Conservation (phyloP, 2,329 filamentous ascomycete species). For the Seiridium cupressi region DNA sequence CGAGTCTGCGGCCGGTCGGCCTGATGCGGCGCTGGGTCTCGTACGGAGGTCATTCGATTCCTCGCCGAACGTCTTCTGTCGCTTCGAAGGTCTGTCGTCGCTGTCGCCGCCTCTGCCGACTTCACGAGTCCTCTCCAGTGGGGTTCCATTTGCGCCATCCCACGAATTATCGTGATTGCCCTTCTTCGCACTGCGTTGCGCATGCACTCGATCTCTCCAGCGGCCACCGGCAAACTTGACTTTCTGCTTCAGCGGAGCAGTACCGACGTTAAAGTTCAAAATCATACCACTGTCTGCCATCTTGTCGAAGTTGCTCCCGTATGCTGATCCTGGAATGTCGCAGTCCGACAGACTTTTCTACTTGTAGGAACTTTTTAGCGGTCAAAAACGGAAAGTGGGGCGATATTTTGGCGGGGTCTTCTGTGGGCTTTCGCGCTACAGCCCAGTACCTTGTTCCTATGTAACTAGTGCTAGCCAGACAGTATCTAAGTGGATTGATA, state of each 20-base stretch:
- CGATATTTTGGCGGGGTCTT: neutral
- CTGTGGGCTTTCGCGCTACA: no score
- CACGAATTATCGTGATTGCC: constrained; percentile 20
- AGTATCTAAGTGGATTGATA: no score
- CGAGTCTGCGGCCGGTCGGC: constrained; percentile 14
- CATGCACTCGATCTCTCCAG: constrained; percentile 85
- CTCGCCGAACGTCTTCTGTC: constrained; percentile 38
- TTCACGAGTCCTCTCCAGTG: constrained; percentile 23
- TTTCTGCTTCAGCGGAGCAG: constrained; percentile 60
- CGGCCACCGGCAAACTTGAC: constrained; percentile 81
- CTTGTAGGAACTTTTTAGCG: constrained; percentile 8
- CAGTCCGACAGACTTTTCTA: constrained; percentile 10
- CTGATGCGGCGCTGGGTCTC: constrained; percentile 10
- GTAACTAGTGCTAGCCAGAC: no score
- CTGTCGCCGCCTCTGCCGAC: constrained; percentile 13
- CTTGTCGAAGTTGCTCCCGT: constrained; percentile 10
- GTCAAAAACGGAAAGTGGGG: neutral
- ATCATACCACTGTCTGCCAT: constrained; percentile 98
- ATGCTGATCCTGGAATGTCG: neutral
- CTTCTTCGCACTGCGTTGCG: constrained; percentile 59
- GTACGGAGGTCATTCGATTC: neutral
- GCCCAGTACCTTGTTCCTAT: no score
- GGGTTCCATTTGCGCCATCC: constrained; percentile 26
- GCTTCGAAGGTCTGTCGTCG: constrained; percentile 38
- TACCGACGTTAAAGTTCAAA: constrained; percentile 80